These are phyloP conservation scores for Aspergillus sp. DNA, from an alignment of 2,329 filamentous ascomycete species.

Conservation along the genomic window DNA sequence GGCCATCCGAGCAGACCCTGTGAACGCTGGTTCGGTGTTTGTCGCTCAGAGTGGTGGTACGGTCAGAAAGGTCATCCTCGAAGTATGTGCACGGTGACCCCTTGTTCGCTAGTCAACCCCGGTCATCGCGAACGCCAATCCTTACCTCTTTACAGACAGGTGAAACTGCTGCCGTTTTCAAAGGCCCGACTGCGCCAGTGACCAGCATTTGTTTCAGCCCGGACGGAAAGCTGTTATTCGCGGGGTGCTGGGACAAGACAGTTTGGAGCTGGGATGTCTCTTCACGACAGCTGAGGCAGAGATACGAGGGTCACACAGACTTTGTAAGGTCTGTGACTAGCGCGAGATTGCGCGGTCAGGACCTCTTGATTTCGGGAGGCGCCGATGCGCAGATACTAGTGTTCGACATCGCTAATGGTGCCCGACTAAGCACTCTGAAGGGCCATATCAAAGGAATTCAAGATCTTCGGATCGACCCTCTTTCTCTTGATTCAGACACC, in stretches of 20 bases:
- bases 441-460: conserved; percentile 72
- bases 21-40: conserved; percentile 54
- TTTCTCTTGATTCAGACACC: conserved; percentile 38
- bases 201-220: conserved; percentile 62
- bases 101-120: conserved; percentile 4
- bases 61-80: conserved; percentile 62
- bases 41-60: conserved; percentile 81
- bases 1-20: conserved; percentile 60
- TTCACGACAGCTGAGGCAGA: conserved; percentile 45
- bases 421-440: conserved; percentile 64
- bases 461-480: conserved; percentile 65
- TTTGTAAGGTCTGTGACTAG: conserved; percentile 78
- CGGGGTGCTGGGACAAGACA: conserved; percentile 88
- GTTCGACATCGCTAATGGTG: conserved; percentile 64
- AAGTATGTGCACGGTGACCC: conserved; percentile 50
- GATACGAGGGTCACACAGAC: conserved; percentile 70
- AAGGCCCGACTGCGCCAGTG: conserved; percentile 68
- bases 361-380: conserved; percentile 62
- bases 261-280: conserved; percentile 75
- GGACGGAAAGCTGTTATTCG: conserved; percentile 56
- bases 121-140: conserved; percentile 7
- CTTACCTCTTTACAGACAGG: conserved; percentile 28
- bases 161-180: conserved; percentile 46
- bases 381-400: conserved; percentile 74
- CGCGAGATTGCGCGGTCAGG: conserved; percentile 50